Base-by-base conservation (phyloP, 495 filamentous ascomycete species). In the Tricharina praecox region DNA sequence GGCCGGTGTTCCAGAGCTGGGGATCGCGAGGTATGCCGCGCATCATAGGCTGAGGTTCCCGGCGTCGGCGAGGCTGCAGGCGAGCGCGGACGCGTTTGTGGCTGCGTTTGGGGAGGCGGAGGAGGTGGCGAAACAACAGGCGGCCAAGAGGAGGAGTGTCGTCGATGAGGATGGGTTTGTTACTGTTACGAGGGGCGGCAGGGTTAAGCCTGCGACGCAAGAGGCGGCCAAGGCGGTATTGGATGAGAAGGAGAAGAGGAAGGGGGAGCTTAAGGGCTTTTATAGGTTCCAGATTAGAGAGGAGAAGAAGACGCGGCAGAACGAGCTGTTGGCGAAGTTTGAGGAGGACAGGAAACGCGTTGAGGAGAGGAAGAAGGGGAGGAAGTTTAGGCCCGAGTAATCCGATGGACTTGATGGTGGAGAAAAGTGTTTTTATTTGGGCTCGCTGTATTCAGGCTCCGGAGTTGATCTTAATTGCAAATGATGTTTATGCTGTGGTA, bases 141-240 rank as follows among this genome's bases (percentile, higher is more conserved):
- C 74, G 25, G 74, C 78, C 51, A 69, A 70, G 47, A 65, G 75
- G 50, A 72, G 81, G 37, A 73, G 77, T 55, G 78, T 80, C 55
- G 84, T 90, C 8, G 90, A 97, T 61, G 85, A 84, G 59, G 92
- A 97, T 64, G 90, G 90, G 8, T 97, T 97, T 59, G 70, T 95
- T 18, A 95, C 85, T 24, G 92, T 97, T 23, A 82, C 78, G 3
- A 71, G 80, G 47, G 87, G 86, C 2, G 75, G 78, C 7, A 16
- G 26, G 11, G 67, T 67, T 33, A 76, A 81, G 47, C 68, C 70
- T 8, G 85, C 82, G 10, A 68, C 75, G 37, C 73, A 77, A 50
- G 81, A 82, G 54, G 83, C 85, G 56, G 78, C 81, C 9, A 74
- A 78, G 63, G 76, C 74, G 58, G 70, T 78, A 54, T 73, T 75